A percentile compares a stretch with the other conserved stretches of the same genome.
These are phyloP conservation scores for Penicillium sp. DNA, from an alignment of 2,329 filamentous ascomycete species.

Conservation along the genomic window DNA sequence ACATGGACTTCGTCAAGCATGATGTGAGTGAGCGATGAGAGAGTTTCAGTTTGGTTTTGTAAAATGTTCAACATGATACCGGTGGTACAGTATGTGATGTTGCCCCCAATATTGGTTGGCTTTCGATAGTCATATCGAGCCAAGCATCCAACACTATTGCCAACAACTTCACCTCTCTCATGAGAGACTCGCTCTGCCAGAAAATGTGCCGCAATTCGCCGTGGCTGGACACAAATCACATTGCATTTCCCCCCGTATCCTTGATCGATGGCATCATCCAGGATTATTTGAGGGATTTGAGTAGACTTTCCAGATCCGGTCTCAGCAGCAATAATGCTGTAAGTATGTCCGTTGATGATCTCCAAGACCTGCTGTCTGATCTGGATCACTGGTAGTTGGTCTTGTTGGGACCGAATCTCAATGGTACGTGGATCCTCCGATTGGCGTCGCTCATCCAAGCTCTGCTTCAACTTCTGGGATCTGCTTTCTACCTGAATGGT, in stretches of 20 bases:
- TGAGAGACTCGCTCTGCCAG: conserved; percentile 49
- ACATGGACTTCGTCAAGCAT: conserved; percentile 56
- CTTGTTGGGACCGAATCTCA: conserved; percentile 3
- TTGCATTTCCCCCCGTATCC: conserved; percentile 47
- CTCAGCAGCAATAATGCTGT: conserved; percentile 49
- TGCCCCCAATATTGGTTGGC: conserved; percentile 31
- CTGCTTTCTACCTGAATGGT: not conserved
- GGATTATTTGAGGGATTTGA: conserved; percentile 56
- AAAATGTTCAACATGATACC: conserved; percentile 51
- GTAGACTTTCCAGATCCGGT: conserved; percentile 51
- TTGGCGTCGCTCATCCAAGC: not conserved
- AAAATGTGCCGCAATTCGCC: conserved; percentile 49
- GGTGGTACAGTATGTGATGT: conserved; percentile 53
- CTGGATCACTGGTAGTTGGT: conserved; percentile 43
- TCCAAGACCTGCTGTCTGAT: conserved; percentile 37
- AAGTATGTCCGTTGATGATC: conserved; percentile 41
- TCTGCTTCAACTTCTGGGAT: not conserved
- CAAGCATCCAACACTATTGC: conserved; percentile 48
- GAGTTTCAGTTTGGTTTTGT: conserved; percentile 36
- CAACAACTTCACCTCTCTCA: conserved; percentile 46
- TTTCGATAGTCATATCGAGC: conserved; percentile 44
- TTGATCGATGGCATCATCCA: conserved; percentile 48
- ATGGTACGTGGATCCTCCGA: not conserved
- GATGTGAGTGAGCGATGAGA: conserved; percentile 49
- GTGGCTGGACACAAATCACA: conserved; percentile 53